A percentile compares a stretch with the other conserved stretches of the same genome.
Conservation (phyloP, 768 basidiomycete genomes). For the Mycena polygramma region DNA sequence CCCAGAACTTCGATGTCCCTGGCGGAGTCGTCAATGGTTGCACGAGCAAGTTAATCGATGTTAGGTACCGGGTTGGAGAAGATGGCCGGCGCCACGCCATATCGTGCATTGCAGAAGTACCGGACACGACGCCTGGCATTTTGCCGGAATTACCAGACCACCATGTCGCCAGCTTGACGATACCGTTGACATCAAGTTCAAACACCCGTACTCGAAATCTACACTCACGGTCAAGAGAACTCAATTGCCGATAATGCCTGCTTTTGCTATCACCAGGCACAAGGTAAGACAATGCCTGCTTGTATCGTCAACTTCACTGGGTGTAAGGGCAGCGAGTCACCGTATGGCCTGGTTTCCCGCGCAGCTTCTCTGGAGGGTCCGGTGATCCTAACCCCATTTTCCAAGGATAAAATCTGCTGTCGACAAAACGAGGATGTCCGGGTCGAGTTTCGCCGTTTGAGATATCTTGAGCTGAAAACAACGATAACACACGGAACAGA, state of each 20-base stretch:
- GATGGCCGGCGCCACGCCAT: too few species aligned
- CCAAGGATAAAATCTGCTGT: too few species aligned
- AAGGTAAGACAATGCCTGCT: neutral
- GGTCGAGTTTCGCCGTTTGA: neutral
- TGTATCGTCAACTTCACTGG: neutral
- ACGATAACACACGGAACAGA: neutral
- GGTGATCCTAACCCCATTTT: too few species aligned
- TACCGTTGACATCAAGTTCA: too few species aligned
- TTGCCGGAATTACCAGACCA: too few species aligned
- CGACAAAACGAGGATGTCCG: neutral
- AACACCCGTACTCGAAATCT: too few species aligned
- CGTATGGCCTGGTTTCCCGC: neutral
- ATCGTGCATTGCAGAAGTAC: too few species aligned
- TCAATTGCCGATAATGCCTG: neutral
- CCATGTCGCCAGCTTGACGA: too few species aligned
- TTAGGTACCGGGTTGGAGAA: neutral
- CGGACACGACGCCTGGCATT: too few species aligned
- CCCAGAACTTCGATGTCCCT: too few species aligned
- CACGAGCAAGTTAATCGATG: too few species aligned
- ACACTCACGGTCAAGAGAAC: neutral
- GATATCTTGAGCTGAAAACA: neutral
- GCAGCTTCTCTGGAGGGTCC: neutral
- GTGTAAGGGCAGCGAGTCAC: neutral
- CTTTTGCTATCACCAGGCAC: slow-evolving; percentile 2
- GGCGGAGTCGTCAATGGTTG: too few species aligned